Evolutionary conservation across 2,329 filamentous ascomycete genomes (phyloP).

Genomic region (Aspergillus sp.): DNA sequence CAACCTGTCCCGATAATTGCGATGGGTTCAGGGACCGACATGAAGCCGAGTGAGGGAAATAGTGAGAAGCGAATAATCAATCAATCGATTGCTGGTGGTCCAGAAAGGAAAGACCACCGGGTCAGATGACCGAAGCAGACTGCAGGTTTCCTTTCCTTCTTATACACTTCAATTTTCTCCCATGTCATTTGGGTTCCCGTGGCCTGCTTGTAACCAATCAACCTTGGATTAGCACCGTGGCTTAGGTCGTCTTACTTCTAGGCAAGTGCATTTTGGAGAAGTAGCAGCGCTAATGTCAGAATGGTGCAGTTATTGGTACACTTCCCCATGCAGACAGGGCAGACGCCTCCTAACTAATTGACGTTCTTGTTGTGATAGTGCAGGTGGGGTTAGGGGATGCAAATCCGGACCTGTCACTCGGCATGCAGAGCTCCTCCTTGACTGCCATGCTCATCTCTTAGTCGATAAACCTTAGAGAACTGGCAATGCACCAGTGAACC

Average conservation of each 20-base stretch:
- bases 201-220: neutral
- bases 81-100: neutral
- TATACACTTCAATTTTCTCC: neutral
- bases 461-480: neutral
- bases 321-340: neutral
- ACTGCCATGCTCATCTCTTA: neutral
- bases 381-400: neutral
- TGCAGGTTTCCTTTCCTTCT: neutral
- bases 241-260: neutral
- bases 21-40: slow-evolving; percentile 22
- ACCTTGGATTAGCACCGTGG: neutral
- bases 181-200: neutral
- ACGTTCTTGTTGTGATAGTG: neutral
- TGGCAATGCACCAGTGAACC: neutral
- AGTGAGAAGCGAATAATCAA: neutral
- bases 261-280: neutral
- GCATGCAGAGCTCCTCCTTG: neutral
- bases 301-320: neutral
- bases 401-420: neutral
- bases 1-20: slow-evolving; percentile 31
- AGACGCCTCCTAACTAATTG: neutral
- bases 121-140: neutral
- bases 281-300: neutral
- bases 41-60: neutral
- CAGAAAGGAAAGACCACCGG: neutral